phyloP scores from a whole-genome alignment of 192 early-diverging fungal species.

The Linnemannia schmuckeri region DNA sequence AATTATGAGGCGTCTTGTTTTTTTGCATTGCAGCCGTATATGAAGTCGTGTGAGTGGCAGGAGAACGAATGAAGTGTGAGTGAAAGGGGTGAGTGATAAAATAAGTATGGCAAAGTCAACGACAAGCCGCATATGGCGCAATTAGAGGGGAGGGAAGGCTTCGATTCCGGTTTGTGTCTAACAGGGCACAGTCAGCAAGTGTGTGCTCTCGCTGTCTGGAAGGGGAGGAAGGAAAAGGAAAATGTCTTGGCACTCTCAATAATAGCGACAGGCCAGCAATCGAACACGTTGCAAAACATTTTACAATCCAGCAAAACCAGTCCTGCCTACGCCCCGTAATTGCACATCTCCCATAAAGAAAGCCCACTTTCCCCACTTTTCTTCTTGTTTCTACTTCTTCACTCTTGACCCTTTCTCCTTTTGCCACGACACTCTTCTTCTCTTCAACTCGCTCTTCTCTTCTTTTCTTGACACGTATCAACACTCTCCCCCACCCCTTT shows the following conservation, averaged over 20 bases:
- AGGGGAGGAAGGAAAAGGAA: neutral
- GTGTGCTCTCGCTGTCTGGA: neutral
- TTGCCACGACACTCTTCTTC: constrained; percentile 35
- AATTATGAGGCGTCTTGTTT: neutral
- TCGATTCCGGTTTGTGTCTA: too few relatives aligned
- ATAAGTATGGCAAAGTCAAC: too few relatives aligned
- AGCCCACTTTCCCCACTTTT: neutral
- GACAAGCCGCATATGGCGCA: too few relatives aligned
- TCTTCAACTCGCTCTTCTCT: neutral
- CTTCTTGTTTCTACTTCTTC: constrained; percentile 6
- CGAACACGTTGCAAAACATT: constrained; percentile 28
- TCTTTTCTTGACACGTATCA: constrained; percentile 31
- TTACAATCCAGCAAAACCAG: neutral
- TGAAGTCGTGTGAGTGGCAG: neutral
- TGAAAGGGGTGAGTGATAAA: neutral
- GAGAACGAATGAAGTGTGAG: neutral
- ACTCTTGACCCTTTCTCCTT: constrained; percentile 18
- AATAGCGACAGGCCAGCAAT: neutral
- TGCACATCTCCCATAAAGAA: neutral
- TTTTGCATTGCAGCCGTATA: neutral
- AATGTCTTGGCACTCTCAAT: neutral
- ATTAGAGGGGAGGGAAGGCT: too few relatives aligned
- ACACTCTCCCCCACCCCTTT: neutral
- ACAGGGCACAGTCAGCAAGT: too few relatives aligned
- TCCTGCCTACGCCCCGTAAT: constrained; percentile 22